Evolutionary conservation across 768 basidiomycete species (phyloP).

Genomic region (Wakefieldia striispora): DNA sequence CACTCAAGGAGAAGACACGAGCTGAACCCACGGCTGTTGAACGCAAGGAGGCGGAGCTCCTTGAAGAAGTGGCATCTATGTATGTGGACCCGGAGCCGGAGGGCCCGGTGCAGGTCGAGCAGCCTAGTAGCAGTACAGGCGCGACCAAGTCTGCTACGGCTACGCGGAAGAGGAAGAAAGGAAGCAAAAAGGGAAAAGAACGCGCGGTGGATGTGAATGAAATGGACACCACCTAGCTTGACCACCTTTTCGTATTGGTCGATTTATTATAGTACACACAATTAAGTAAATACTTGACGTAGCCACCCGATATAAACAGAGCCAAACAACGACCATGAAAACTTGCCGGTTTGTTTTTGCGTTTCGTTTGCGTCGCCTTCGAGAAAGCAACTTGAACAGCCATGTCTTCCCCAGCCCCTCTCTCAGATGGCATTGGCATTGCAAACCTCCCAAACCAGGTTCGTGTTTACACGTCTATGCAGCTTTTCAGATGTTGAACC

Average conservation of each 20-base stretch:
- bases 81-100: conserved; percentile 15
- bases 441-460: conserved; percentile 99
- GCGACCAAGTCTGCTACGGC: background rate
- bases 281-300: background rate
- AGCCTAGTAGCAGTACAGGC: background rate
- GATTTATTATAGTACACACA: too few relatives aligned
- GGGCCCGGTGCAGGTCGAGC: background rate
- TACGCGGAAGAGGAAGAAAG: conserved; percentile 15
- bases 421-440: conserved; percentile 84
- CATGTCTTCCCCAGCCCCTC: conserved; percentile 30
- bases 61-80: conserved; percentile 20
- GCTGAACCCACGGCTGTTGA: conserved; percentile 10
- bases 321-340: conserved; percentile 26
- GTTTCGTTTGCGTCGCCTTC: conserved; percentile 17
- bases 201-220: conserved; percentile 20
- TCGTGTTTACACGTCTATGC: conserved; percentile 18
- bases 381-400: conserved; percentile 16
- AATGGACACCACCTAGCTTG: conserved; percentile 17
- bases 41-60: conserved; percentile 8
- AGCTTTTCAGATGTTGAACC: background rate
- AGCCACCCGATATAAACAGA: conserved; percentile 26
- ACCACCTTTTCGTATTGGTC: too few relatives aligned
- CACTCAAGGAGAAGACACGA: conserved; percentile 45
- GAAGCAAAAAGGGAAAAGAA: conserved; percentile 27
- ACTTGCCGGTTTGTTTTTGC: conserved; percentile 18